Percentiles rank a stretch among this genome's conserved stretches.
Conservation (phyloP, 1,139 yeast species). For the Sugiyamaella novakii region DNA sequence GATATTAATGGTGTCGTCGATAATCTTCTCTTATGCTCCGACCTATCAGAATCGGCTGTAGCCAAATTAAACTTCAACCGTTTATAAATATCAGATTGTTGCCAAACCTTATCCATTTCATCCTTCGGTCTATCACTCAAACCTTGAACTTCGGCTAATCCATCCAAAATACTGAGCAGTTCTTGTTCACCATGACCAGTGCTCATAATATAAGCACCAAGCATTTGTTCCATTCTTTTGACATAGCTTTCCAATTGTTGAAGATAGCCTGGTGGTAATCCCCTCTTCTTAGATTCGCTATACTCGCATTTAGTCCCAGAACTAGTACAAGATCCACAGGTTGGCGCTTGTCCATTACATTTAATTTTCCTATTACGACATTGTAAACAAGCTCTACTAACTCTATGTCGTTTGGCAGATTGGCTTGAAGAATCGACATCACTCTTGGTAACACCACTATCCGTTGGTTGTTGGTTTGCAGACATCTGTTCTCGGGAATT, state of each 20-base stretch:
- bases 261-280: constrained; percentile 30
- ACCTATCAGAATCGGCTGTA: neutral
- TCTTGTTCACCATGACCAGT: constrained; percentile 16
- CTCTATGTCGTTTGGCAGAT: constrained; percentile 32
- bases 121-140: constrained; percentile 4
- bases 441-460: neutral
- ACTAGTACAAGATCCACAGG: constrained; percentile 27
- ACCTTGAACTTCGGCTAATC: constrained; percentile 6
- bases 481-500: constrained; percentile 1
- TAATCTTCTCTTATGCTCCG: constrained; percentile 2
- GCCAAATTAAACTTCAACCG: constrained; percentile 1
- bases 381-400: constrained; percentile 42
- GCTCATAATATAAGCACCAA: constrained; percentile 22
- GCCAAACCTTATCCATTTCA: constrained; percentile 12
- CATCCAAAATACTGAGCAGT: constrained; percentile 11
- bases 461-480: neutral
- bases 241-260: constrained; percentile 27
- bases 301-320: constrained; percentile 28
- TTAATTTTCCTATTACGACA: constrained; percentile 43
- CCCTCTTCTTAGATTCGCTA: constrained; percentile 28
- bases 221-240: constrained; percentile 23
- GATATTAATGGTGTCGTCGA: constrained; percentile 1
- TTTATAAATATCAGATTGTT: constrained; percentile 5
- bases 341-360: constrained; percentile 36
- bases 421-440: neutral